These are phyloP conservation scores for Boletus speciosus DNA, from an alignment of 768 basidiomycete species.

Conservation along the genomic window DNA sequence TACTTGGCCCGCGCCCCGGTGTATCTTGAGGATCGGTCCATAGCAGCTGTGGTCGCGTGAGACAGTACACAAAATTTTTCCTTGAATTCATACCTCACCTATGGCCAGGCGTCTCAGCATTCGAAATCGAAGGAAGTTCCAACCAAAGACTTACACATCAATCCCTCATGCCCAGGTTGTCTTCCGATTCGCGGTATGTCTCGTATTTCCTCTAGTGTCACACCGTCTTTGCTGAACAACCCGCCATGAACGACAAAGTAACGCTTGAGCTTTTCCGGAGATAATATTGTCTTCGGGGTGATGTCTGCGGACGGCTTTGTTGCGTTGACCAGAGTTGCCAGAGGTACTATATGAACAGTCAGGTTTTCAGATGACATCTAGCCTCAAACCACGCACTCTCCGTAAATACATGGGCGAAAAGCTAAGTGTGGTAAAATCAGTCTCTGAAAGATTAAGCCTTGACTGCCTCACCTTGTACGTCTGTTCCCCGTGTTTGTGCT, in stretches of 20 bases:
- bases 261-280: constrained; percentile 76
- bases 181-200: constrained; percentile 82
- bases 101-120: constrained; percentile 9
- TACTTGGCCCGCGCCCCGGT: constrained; percentile 91
- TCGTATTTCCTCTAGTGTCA: constrained; percentile 91
- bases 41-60: constrained; percentile 52
- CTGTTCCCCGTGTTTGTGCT: constrained; percentile 94
- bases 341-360: constrained; percentile 60
- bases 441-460: background rate
- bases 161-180: constrained; percentile 91
- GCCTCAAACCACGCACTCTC: constrained; percentile 49
- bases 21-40: constrained; percentile 95
- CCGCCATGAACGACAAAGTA: constrained; percentile 97
- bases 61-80: background rate
- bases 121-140: background rate
- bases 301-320: constrained; percentile 50
- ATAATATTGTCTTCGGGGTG: constrained; percentile 60
- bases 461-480: constrained; percentile 70
- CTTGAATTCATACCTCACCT: constrained; percentile 56
- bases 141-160: constrained; percentile 74
- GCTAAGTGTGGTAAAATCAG: constrained; percentile 37
- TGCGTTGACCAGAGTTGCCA: constrained; percentile 81
- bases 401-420: constrained; percentile 94
- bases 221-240: constrained; percentile 89
- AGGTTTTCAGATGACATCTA: constrained; percentile 1